Conservation (phyloP, 108 stramenopile genomes). For the Cyclostephanos tholiformis region DNA sequence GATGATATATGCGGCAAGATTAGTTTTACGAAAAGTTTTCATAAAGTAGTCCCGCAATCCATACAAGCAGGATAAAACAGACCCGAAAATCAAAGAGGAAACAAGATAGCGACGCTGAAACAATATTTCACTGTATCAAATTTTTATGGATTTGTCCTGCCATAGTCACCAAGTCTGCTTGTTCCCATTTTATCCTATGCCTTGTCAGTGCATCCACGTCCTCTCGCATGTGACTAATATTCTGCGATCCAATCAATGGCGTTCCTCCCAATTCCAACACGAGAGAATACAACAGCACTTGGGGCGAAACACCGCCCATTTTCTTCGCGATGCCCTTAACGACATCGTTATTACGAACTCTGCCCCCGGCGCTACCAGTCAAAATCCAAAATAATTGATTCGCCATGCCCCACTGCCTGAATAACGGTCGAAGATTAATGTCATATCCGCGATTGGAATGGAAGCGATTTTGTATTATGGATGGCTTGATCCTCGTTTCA, state of each 20-base stretch:
- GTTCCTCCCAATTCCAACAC: conserved; percentile 27
- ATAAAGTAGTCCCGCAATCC: too few relatives aligned
- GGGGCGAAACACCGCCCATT: conserved; percentile 27
- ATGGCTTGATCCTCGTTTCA: conserved; percentile 42
- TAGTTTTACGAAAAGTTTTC: too few relatives aligned
- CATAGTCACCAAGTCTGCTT: conserved; percentile 23
- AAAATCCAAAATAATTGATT: conserved; percentile 44
- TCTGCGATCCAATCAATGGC: conserved; percentile 33
- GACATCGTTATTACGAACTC: conserved; percentile 25
- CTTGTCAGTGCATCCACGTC: conserved; percentile 29
- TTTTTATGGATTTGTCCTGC: conserved; percentile 26
- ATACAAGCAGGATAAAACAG: not conserved
- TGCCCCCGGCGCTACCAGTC: conserved; percentile 37
- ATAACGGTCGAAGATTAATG: conserved; percentile 22
- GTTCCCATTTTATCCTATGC: conserved; percentile 19
- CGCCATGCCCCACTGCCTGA: conserved; percentile 22
- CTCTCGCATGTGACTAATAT: conserved; percentile 29
- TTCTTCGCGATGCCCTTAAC: conserved; percentile 20
- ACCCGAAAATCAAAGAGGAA: not conserved
- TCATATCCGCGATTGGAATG: conserved; percentile 49
- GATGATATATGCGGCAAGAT: too few relatives aligned
- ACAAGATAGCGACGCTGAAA: not conserved
- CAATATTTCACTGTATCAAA: conserved; percentile 7
- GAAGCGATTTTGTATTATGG: conserved; percentile 51
- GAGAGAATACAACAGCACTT: conserved; percentile 36